Evolutionary conservation across 139 green algal genomes (phyloP), one percentile per base, ranked within the genome.

Genomic region (Ulvella scutata): DNA sequence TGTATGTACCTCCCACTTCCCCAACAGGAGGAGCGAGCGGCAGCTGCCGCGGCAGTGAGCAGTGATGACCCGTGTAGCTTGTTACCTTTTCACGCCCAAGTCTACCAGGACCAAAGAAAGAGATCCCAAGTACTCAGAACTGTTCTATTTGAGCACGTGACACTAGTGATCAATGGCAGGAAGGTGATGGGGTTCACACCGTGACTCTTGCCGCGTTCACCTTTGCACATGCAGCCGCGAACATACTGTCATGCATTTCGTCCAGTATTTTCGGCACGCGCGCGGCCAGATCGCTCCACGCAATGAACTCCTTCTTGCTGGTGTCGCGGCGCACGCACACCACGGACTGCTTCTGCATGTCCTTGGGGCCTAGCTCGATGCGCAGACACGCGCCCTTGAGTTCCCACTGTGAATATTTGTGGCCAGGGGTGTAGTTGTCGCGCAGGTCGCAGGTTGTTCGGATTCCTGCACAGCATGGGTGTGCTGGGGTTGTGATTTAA

Each of bases 351-450:
- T 87, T 89, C 34, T 95, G 86, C 82, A 99, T 91, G 83, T 99
- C 95, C 74, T 88, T 89, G n/a, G 90, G 91, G 0, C 95, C 95
- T 37, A 99, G 81, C 86, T 98, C 95, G 38, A 94, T 38, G 28
- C 95, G 88, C 4, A 99, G 51, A 26, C 95, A 95, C 43, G 98
- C 86, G 34, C 95, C 95, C 83, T 93, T 92, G 39, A 98, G 80
- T 85, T 99, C 95, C 94, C 94, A 98, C 86, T 95, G 88, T 85
- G 96, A 98, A 88, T 99, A 99, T 88, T 99, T 99, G 93, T 93
- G 96, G 62, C 89, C 40, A 43, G 95, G 95, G 29, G 92, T 97
- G 88, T 98, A 98, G 88, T 98, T 97, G 37, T 92, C 82, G 29
- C 95, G 82, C 21, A 60, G 44, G 82, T 99, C 95, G 3, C 81